Evolutionary conservation across 257 asterid species (phyloP).

Genomic region (Solanum neorickii): DNA sequence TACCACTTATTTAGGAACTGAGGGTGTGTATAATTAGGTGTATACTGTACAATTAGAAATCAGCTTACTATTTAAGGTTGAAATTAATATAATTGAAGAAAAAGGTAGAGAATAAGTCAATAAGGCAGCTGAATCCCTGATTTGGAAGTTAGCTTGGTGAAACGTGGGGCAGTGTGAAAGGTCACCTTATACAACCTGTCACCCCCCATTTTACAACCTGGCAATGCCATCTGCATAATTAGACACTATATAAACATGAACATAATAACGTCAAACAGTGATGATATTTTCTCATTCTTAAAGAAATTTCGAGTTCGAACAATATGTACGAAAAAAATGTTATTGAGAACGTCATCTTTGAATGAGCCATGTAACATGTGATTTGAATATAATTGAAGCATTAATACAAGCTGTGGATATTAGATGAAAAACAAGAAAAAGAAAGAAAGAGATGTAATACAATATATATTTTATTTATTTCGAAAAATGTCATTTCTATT

Average conservation of each 20-base stretch:
- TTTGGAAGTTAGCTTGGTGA: neutral
- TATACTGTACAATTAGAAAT: neutral
- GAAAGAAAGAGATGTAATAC: too few species aligned
- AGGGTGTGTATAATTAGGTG: neutral
- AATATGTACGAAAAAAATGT: too few species aligned
- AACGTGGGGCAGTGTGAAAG: neutral
- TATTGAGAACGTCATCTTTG: fast-evolving
- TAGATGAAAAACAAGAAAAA: too few species aligned
- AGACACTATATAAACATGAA: neutral
- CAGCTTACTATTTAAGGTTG: neutral
- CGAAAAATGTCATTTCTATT: too few species aligned
- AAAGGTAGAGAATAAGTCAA: neutral
- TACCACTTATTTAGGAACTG: too few species aligned
- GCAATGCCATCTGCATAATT: neutral
- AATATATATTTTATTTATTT: too few species aligned
- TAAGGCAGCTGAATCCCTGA: neutral
- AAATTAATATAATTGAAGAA: neutral
- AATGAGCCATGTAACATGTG: too few species aligned
- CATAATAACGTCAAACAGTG: too few species aligned
- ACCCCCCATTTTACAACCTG: neutral
- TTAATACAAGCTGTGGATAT: fast-evolving
- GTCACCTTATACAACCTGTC: neutral
- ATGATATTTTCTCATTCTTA: fast-evolving
- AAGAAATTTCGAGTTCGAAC: fast-evolving
- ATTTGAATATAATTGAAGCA: fast-evolving